Evolutionary conservation across 257 asterid genomes (phyloP).

Genomic region (Plectranthus barbatus): DNA sequence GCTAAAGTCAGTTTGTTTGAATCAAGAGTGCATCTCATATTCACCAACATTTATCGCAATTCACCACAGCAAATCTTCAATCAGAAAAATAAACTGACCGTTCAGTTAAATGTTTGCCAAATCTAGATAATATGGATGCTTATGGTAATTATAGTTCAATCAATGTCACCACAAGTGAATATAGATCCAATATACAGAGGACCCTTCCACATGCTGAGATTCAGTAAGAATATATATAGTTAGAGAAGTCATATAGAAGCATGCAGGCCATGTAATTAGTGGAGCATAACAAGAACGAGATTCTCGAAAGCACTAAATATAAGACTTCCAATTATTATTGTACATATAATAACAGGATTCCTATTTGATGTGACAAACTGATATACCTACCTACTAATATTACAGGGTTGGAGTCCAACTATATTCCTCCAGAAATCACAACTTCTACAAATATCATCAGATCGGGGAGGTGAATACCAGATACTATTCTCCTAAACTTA

Average conservation of each 20-base stretch:
- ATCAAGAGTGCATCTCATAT: neutral
- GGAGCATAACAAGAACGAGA: slow-evolving; percentile 49
- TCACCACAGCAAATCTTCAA: neutral
- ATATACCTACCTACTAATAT: slow-evolving; percentile 39
- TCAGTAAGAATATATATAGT: too few relatives aligned
- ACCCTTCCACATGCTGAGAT: too few relatives aligned
- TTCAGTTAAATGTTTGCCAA: neutral
- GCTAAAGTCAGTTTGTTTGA: neutral
- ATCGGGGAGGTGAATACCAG: neutral
- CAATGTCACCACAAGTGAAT: neutral
- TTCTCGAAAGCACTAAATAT: slow-evolving; percentile 49
- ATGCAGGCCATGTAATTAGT: slow-evolving; percentile 21
- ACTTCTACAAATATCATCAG: neutral
- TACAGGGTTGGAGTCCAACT: slow-evolving; percentile 17
- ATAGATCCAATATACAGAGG: too few relatives aligned
- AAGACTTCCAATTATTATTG: slow-evolving; percentile 47
- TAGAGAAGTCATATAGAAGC: slow-evolving; percentile 13
- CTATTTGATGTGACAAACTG: slow-evolving; percentile 38
- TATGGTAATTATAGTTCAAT: neutral
- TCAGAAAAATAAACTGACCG: neutral
- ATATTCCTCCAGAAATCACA: slow-evolving; percentile 25
- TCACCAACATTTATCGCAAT: neutral
- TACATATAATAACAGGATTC: slow-evolving; percentile 47
- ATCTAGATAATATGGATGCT: neutral
- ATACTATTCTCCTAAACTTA: slow-evolving; percentile 12